These are phyloP conservation scores for Malassezia brasiliensis DNA, from an alignment of 1,284 basidiomycete species.

Conservation along the genomic window DNA sequence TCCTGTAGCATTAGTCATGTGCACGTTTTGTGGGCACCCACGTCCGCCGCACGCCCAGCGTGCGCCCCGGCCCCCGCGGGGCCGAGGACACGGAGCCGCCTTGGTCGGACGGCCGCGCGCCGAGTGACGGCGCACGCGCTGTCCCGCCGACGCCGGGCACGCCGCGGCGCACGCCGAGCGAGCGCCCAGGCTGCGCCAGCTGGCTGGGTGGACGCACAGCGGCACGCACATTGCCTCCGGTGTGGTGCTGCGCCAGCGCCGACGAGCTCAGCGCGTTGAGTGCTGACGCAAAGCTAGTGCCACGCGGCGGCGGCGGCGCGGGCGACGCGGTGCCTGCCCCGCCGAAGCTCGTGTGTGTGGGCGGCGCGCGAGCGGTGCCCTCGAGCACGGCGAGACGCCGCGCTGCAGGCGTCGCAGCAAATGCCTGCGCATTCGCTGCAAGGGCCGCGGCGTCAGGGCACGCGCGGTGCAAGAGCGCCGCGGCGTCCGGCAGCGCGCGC, in stretches of 20 bases:
- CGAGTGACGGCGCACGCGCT: too few relatives aligned
- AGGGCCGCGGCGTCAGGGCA: background rate
- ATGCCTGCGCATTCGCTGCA: background rate
- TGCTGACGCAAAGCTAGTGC: slow-evolving; percentile 6
- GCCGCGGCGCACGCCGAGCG: slow-evolving; percentile 1
- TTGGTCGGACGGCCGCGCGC: too few relatives aligned
- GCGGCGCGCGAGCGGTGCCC: background rate
- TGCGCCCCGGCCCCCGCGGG: background rate
- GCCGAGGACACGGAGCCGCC: background rate
- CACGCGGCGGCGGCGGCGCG: background rate
- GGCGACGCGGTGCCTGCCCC: too few relatives aligned
- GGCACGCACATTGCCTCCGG: background rate
- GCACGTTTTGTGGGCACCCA: background rate
- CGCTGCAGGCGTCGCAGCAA: background rate
- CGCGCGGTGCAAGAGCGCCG: background rate
- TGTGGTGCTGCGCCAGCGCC: background rate
- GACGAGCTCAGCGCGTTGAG: slow-evolving; percentile 4
- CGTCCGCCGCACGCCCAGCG: background rate
- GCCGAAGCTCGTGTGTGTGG: background rate
- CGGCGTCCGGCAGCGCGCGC: background rate
- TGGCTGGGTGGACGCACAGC: background rate
- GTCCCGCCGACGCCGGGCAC: background rate
- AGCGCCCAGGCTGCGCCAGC: background rate
- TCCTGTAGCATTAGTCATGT: background rate
- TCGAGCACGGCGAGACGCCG: background rate